A percentile compares a stretch with the other conserved stretches of the same genome.
phyloP scores from a whole-genome alignment of 192 early-diverging fungal genomes.

The Dispira parvispora region DNA sequence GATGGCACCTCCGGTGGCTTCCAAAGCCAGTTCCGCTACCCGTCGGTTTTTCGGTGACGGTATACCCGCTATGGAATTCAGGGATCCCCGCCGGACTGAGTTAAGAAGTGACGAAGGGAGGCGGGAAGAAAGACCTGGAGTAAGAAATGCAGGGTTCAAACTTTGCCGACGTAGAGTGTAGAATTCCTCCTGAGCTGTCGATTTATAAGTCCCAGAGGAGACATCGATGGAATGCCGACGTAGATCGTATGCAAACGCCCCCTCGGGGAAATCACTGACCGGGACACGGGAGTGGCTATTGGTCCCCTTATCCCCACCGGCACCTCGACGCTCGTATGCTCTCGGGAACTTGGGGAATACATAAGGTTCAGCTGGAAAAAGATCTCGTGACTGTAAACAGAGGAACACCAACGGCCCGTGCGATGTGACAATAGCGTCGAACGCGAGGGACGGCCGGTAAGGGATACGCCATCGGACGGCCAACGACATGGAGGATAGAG shows the following conservation, averaged over 20 bases:
- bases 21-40: neutral
- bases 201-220: neutral
- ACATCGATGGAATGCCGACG: constrained; percentile 9
- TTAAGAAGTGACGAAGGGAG: neutral
- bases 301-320: no score
- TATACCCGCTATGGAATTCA: neutral
- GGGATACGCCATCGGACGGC: neutral
- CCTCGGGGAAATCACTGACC: no score
- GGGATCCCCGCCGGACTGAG: neutral
- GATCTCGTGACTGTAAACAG: neutral
- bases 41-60: neutral
- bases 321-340: no score
- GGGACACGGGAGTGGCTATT: no score
- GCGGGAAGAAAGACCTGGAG: neutral
- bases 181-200: no score
- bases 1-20: neutral
- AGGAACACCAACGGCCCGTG: neutral
- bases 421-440: neutral
- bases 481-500: neutral
- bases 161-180: neutral
- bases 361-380: neutral
- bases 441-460: neutral
- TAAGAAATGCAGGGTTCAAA: neutral
- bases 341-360: no score
- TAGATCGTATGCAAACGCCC: neutral